Base-by-base conservation (phyloP, 306 rosid genomes). In the Malus orientalis region DNA sequence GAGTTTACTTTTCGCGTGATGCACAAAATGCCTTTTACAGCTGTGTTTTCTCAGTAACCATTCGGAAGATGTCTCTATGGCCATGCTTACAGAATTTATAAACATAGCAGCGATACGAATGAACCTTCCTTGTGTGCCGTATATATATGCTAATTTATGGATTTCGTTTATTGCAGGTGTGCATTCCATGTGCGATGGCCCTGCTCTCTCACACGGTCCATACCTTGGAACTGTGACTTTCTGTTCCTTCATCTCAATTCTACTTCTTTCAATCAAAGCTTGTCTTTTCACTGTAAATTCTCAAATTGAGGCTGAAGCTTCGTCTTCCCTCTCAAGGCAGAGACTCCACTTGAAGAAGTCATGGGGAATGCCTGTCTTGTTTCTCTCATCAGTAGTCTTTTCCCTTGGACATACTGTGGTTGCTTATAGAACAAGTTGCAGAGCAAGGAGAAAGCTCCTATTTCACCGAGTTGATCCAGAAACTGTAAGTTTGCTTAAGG, bases 311-410 rank as follows among this genome's bases (percentile, higher is more conserved):
- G 97, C 86, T 1, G 97, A 90, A 78, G 93, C 96, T 79, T 84
- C 90, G 2, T 84, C 87, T 73, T 95, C 98, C 78, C 88, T 78
- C 79, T 87, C 96, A 19, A 87, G 89, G 86, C 87, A 81, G 88
- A 90, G 78, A 85, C 92, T 95, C 65, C 99, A 87, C 83, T 81
- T 95, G 76, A 95, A 95, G 84, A 95, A 95, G 87, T 92, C 99
- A 49, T 95, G 97, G 99, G 99, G 99, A 62, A 95, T 95, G 99
- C 99, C 97, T 29, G 91, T 95, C 73, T 83, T 95, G 77, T 95
- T 92, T 84, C 92, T 95, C 55, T 91, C 98, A 1, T 95, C 97
- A 16, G 97, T 92, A 74, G 98, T 90, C 76, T 91, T 95, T 85
- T 97, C 99, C 75, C 97, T 95, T 30, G 99, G 99, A 70, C 99